These are phyloP conservation scores for Exophiala alcalophila DNA, from an alignment of 2,329 filamentous ascomycete species.

Conservation along the genomic window DNA sequence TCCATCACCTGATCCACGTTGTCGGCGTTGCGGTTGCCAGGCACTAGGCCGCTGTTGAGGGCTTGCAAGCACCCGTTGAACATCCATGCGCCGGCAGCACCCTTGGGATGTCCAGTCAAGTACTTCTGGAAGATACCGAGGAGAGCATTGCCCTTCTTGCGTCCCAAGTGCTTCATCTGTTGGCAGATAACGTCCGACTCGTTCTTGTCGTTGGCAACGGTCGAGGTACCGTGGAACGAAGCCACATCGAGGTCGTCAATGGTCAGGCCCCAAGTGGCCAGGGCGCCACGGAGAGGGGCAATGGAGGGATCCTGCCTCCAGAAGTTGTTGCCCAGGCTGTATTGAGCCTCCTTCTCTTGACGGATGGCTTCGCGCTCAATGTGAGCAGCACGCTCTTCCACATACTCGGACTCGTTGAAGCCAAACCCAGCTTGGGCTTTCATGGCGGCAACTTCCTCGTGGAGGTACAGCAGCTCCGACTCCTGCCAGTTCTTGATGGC, in stretches of 20 bases:
- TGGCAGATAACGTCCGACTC: conserved; percentile 97
- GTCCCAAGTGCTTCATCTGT: conserved; percentile 90
- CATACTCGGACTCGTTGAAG: conserved; percentile 80
- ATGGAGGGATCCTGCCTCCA: conserved; percentile 96
- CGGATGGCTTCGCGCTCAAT: conserved; percentile 83
- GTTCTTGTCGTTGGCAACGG: conserved; percentile 99
- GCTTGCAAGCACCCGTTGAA: conserved; percentile 97
- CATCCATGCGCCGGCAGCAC: conserved; percentile 99
- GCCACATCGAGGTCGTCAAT: conserved; percentile 93
- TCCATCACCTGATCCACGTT: conserved; percentile 96
- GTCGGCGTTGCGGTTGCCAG: conserved; percentile 96
- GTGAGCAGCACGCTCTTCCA: conserved; percentile 77
- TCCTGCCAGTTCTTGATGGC: conserved; percentile 97
- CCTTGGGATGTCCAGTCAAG: conserved; percentile 97
- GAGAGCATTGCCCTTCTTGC: conserved; percentile 93
- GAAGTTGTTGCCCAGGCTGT: conserved; percentile 95
- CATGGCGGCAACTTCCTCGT: conserved; percentile 89
- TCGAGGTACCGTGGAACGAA: conserved; percentile 98
- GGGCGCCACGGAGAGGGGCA: conserved; percentile 88
- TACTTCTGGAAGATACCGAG: conserved; percentile 99
- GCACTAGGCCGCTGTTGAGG: conserved; percentile 87
- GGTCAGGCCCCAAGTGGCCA: conserved; percentile 96
- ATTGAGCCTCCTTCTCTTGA: conserved; percentile 89
- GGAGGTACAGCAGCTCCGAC: conserved; percentile 85
- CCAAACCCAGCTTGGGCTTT: conserved; percentile 68